A percentile compares a stretch with the other conserved stretches of the same genome.
Evolutionary conservation across 1,284 basidiomycete species (phyloP).

Genomic region (Sporisorium iseilematis-ciliati): DNA sequence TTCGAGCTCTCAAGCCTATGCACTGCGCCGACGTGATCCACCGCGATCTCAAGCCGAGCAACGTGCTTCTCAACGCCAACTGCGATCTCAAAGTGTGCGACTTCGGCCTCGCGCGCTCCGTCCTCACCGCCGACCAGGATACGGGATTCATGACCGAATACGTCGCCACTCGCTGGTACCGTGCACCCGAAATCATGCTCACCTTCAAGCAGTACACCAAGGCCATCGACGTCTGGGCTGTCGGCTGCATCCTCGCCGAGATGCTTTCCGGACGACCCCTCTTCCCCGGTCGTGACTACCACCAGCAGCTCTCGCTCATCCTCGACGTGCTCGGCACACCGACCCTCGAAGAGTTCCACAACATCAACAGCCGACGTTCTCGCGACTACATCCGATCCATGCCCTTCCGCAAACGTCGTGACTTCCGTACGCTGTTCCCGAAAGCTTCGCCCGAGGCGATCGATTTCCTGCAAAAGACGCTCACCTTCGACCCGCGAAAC

Average conservation of each 20-base stretch:
- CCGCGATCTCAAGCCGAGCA: constrained; percentile 67
- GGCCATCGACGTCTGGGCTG: constrained; percentile 79
- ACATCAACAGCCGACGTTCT: constrained; percentile 81
- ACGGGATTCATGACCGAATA: constrained; percentile 70
- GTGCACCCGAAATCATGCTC: constrained; percentile 69
- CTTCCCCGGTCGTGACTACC: constrained; percentile 79
- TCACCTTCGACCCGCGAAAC: constrained; percentile 75
- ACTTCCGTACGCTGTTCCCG: constrained; percentile 81
- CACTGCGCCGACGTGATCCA: constrained; percentile 68
- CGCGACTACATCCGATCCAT: constrained; percentile 92
- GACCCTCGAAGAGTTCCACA: constrained; percentile 76
- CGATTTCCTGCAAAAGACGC: constrained; percentile 89
- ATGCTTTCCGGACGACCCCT: constrained; percentile 90
- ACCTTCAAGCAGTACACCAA: constrained; percentile 70
- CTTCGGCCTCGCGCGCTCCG: constrained; percentile 69
- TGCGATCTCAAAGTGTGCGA: constrained; percentile 70
- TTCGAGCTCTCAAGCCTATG: constrained; percentile 69
- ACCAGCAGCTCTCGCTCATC: constrained; percentile 74
- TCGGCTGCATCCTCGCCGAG: constrained; percentile 92
- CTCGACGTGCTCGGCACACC: constrained; percentile 76
- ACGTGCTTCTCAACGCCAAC: constrained; percentile 67
- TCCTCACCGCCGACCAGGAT: constrained; percentile 64
- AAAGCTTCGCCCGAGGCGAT: constrained; percentile 76
- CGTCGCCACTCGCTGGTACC: constrained; percentile 69
- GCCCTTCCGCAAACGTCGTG: constrained; percentile 87